Conservation (phyloP, 148 eudicot genomes). For the Oxyria digyna region DNA sequence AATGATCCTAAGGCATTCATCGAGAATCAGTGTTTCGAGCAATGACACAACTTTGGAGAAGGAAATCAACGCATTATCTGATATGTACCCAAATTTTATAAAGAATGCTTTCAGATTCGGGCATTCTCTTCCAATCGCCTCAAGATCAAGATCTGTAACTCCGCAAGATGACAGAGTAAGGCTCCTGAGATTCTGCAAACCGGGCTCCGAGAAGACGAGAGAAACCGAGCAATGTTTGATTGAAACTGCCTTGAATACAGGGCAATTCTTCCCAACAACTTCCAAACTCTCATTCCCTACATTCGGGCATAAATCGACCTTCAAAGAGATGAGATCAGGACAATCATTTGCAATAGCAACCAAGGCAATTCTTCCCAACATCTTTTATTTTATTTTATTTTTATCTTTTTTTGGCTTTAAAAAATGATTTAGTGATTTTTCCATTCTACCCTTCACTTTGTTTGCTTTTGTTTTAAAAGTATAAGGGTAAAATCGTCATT, state of each 20-base stretch:
- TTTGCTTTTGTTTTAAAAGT: no score
- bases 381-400: no score
- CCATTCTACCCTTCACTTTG: no score
- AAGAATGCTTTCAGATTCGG: conserved; percentile 56
- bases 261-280: conserved; percentile 51
- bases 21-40: conserved; percentile 58
- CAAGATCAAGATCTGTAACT: conserved; percentile 67
- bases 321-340: conserved; percentile 35
- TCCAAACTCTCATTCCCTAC: conserved; percentile 50
- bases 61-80: conserved; percentile 67
- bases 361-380: no score
- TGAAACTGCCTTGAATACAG: conserved; percentile 33
- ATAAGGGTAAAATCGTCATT: no score
- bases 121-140: conserved; percentile 67
- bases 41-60: conserved; percentile 41
- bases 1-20: conserved; percentile 86
- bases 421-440: no score
- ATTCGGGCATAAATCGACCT: conserved; percentile 46
- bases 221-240: conserved; percentile 60
- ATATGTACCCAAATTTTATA: conserved; percentile 38
- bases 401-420: no score
- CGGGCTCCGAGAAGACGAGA: conserved; percentile 45
- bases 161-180: conserved; percentile 40
- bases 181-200: conserved; percentile 57
- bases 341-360: conserved; percentile 53